Percentiles rank a stretch among this genome's conserved stretches.
Evolutionary conservation across 2,329 filamentous ascomycete genomes (phyloP).

Genomic region (Chaetomiaceae sp.): DNA sequence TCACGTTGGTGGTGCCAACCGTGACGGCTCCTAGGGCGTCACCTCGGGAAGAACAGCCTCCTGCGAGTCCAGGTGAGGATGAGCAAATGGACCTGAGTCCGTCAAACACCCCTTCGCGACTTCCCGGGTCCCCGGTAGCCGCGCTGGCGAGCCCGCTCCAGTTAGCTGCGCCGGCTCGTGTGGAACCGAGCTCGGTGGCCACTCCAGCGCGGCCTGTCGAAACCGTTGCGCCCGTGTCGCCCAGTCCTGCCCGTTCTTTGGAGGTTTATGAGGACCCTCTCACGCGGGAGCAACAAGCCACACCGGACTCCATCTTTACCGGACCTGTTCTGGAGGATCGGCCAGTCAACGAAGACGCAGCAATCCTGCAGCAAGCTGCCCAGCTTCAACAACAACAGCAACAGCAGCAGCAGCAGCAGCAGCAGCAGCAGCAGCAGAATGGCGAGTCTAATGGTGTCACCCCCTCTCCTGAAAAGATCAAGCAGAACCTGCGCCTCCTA

Average conservation of each 20-base stretch:
- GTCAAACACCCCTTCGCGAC: conserved; percentile 29
- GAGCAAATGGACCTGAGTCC: conserved; percentile 5
- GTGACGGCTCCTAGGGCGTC: conserved; percentile 32
- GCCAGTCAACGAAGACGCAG: conserved; percentile 54
- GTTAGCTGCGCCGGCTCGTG: background rate
- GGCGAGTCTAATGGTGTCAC: conserved; percentile 21
- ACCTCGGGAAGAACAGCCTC: conserved; percentile 11
- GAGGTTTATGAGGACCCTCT: conserved; percentile 63
- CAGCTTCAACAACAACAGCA: too few relatives aligned
- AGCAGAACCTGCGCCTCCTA: conserved; percentile 59
- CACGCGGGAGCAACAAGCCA: conserved; percentile 44
- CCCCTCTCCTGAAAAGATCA: conserved; percentile 48
- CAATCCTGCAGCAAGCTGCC: conserved; percentile 29
- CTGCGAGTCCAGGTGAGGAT: conserved; percentile 9
- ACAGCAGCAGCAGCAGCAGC: too few relatives aligned
- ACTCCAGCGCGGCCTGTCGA: background rate
- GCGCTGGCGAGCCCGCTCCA: background rate
- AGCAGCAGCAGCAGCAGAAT: conserved; percentile 12
- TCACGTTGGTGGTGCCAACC: conserved; percentile 50
- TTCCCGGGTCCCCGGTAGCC: background rate
- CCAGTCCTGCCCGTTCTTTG: conserved; percentile 31
- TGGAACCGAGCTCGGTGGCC: background rate
- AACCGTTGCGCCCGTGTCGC: conserved; percentile 19
- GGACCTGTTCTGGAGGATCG: conserved; percentile 55
- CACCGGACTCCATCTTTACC: conserved; percentile 43